These are phyloP conservation scores for Chlorella sp. DNA, from an alignment of 139 green algal genomes.

Conservation along the genomic window DNA sequence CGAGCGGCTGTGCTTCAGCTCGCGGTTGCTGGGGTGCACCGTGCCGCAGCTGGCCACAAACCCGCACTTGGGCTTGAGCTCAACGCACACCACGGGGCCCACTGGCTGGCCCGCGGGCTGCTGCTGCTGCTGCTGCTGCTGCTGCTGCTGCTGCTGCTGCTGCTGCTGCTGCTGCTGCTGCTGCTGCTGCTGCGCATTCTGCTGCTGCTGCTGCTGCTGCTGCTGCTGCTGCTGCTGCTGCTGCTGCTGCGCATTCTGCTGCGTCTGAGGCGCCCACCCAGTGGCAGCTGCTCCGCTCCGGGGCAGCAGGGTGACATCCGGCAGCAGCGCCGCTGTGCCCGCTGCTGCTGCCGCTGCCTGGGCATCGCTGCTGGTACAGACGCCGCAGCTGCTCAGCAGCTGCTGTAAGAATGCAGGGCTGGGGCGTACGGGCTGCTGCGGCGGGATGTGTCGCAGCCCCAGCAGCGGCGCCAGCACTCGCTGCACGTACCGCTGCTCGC, in stretches of 20 bases:
- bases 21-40: slow-evolving; percentile 20
- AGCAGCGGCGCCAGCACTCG: slow-evolving; percentile 14
- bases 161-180: background rate
- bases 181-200: background rate
- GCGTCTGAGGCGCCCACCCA: background rate
- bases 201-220: background rate
- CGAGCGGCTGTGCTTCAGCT: slow-evolving; percentile 48
- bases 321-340: slow-evolving; percentile 26
- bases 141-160: background rate
- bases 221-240: background rate
- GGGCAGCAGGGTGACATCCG: slow-evolving; percentile 36
- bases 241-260: background rate
- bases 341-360: background rate
- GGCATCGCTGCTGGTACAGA: background rate
- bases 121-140: too few relatives aligned
- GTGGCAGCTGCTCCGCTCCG: background rate
- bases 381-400: background rate
- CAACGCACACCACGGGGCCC: slow-evolving; percentile 52
- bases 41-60: slow-evolving; percentile 35
- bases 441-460: background rate
- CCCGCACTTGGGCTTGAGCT: slow-evolving; percentile 83
- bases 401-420: background rate
- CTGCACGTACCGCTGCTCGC: slow-evolving; percentile 15
- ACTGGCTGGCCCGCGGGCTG: too few relatives aligned
- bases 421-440: background rate